Percentiles rank a stretch among this genome's conserved stretches.
These are phyloP conservation scores for Dothistroma septosporum DNA, from an alignment of 2,329 filamentous ascomycete genomes.

Conservation along the genomic window DNA sequence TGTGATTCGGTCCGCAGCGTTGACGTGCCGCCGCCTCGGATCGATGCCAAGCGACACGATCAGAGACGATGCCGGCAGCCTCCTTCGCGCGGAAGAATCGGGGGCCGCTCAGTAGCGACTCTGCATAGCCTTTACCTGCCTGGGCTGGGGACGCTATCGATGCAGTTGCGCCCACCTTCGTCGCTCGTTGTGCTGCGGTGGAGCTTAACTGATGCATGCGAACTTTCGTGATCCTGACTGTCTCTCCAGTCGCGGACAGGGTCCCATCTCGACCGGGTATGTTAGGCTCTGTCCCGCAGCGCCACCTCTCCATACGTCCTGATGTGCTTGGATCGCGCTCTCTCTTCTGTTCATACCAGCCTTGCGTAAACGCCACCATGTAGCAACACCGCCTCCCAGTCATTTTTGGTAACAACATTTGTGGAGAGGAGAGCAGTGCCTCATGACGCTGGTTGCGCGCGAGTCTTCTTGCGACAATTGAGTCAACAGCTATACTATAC, in stretches of 20 bases:
- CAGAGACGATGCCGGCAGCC: not conserved
- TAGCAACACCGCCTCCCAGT: conserved; percentile 18
- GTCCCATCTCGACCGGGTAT: conserved; percentile 9
- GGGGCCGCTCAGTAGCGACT: not conserved
- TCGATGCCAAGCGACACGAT: conserved; percentile 1
- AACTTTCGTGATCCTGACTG: conserved; percentile 20
- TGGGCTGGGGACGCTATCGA: conserved; percentile 21
- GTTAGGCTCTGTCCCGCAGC: conserved; percentile 16
- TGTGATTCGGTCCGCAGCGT: conserved; percentile 7
- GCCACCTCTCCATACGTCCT: conserved; percentile 12
- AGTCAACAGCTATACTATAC: not conserved
- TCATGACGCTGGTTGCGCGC: conserved; percentile 13
- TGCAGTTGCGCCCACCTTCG: conserved; percentile 15
- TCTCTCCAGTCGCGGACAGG: conserved; percentile 7
- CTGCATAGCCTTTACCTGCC: conserved; percentile 18
- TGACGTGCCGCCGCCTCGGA: conserved; percentile 10
- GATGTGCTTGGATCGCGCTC: conserved; percentile 13
- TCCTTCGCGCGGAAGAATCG: not conserved
- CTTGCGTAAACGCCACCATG: conserved; percentile 15
- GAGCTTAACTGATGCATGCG: conserved; percentile 22
- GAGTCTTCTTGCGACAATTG: conserved; percentile 5
- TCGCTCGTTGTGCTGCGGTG: conserved; percentile 17
- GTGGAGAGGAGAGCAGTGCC: conserved; percentile 9
- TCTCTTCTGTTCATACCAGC: conserved; percentile 13
- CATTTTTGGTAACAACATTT: conserved; percentile 18